These are phyloP conservation scores for Coemansia sp. DNA, from an alignment of 192 early-diverging fungal genomes.

Conservation along the genomic window DNA sequence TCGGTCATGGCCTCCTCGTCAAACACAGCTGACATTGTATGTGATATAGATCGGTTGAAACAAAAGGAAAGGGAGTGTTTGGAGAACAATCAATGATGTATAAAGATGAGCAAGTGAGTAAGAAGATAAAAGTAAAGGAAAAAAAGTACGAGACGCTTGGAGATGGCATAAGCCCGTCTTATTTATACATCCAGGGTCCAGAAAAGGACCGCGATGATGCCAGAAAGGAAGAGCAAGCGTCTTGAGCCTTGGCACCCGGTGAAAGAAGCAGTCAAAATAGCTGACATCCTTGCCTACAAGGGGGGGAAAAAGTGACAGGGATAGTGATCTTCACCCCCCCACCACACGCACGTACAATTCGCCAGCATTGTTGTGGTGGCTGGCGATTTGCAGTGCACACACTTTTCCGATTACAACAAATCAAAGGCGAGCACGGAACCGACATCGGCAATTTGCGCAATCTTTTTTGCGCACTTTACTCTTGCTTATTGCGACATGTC, in stretches of 20 bases:
- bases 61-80: neutral
- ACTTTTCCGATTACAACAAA: slow-evolving; percentile 3
- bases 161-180: neutral
- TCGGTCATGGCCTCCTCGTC: slow-evolving; percentile 45
- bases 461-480: neutral
- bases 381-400: neutral
- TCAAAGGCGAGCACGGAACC: slow-evolving; percentile 1
- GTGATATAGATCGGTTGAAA: neutral
- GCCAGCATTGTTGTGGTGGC: neutral
- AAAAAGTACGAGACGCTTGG: neutral
- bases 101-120: neutral
- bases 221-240: neutral
- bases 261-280: neutral
- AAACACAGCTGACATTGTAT: slow-evolving; percentile 29
- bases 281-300: neutral
- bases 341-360: neutral
- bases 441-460: neutral
- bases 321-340: neutral
- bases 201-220: neutral
- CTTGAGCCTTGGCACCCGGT: slow-evolving; percentile 7
- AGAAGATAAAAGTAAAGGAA: neutral
- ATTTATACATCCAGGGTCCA: slow-evolving; percentile 1
- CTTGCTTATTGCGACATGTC: neutral
- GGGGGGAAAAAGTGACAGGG: neutral
- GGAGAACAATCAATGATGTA: neutral